Evolutionary conservation across 768 basidiomycete species (phyloP).

Genomic region (Pleurotus djamor): DNA sequence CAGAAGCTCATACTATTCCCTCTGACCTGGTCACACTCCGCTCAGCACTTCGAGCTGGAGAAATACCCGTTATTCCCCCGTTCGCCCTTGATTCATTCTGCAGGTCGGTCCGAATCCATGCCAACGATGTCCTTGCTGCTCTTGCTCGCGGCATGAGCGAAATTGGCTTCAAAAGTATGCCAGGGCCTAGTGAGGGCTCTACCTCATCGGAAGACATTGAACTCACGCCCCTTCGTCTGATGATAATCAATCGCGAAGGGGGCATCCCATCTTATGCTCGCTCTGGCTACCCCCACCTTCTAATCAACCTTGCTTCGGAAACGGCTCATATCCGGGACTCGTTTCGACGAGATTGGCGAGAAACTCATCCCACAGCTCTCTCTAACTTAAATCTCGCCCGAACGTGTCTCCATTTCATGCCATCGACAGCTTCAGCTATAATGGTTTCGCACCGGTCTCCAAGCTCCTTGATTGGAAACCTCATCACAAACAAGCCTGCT

Average conservation of each 20-base stretch:
- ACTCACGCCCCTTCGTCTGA: conserved; percentile 90
- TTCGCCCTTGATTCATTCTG: conserved; percentile 91
- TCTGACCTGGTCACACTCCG: conserved; percentile 82
- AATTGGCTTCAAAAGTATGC: conserved; percentile 31
- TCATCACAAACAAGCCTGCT: conserved; percentile 97
- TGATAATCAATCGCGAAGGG: conserved; percentile 97
- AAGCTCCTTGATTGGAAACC: conserved; percentile 91
- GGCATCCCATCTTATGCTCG: conserved; percentile 98
- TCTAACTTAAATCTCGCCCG: conserved; percentile 83
- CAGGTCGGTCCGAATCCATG: conserved; percentile 79
- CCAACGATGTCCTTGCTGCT: conserved; percentile 87
- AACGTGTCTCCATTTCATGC: conserved; percentile 90
- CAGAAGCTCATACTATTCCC: conserved; percentile 79
- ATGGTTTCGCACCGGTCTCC: conserved; percentile 98
- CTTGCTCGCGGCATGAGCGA: conserved; percentile 85
- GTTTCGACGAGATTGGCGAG: conserved; percentile 74
- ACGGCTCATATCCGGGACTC: conserved; percentile 82
- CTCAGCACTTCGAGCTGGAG: conserved; percentile 87
- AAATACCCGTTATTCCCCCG: conserved; percentile 94
- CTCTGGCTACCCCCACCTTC: conserved; percentile 89
- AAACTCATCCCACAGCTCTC: conserved; percentile 81
- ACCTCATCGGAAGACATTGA: conserved; percentile 58
- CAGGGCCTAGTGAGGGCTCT: conserved; percentile 29
- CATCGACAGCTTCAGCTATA: conserved; percentile 87
- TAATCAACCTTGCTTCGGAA: conserved; percentile 92